Conservation (phyloP, 106 monocot genomes). For the Platanthera guangdongensis region DNA sequence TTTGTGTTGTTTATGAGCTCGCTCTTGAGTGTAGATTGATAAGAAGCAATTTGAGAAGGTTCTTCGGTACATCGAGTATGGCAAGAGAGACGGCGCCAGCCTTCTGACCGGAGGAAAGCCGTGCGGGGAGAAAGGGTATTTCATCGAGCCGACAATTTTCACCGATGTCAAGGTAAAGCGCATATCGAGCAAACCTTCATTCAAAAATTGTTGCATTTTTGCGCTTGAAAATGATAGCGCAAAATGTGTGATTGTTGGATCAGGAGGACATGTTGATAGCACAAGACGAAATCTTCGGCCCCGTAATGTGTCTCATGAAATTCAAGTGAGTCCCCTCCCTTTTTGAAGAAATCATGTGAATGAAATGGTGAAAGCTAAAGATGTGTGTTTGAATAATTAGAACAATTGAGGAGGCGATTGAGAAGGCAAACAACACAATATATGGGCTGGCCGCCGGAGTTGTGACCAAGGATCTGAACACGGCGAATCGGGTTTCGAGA, state of each 20-base stretch:
- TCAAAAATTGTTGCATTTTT: background rate
- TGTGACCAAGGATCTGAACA: conserved; percentile 23
- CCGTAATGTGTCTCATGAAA: conserved; percentile 49
- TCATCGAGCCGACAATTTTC: conserved; percentile 61
- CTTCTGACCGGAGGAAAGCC: conserved; percentile 40
- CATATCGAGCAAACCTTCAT: background rate
- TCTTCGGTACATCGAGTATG: conserved; percentile 36
- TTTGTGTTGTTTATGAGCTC: background rate
- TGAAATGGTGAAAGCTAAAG: background rate
- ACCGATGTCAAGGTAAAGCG: conserved; percentile 41
- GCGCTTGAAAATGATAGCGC: background rate
- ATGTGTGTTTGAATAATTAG: background rate
- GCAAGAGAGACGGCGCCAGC: conserved; percentile 32
- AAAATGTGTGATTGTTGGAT: background rate
- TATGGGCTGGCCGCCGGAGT: conserved; percentile 30
- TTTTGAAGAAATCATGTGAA: background rate
- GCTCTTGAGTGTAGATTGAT: conserved; percentile 22
- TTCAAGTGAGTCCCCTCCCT: conserved; percentile 4
- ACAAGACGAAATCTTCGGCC: conserved; percentile 49
- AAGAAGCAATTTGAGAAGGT: conserved; percentile 43
- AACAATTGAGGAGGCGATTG: conserved; percentile 27
- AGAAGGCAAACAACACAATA: conserved; percentile 26
- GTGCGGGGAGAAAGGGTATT: conserved; percentile 43
- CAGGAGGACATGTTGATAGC: conserved; percentile 54
- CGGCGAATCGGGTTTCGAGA: conserved; percentile 26